phyloP scores from a whole-genome alignment of 129 eudicot species.

The Artemisia annua region DNA sequence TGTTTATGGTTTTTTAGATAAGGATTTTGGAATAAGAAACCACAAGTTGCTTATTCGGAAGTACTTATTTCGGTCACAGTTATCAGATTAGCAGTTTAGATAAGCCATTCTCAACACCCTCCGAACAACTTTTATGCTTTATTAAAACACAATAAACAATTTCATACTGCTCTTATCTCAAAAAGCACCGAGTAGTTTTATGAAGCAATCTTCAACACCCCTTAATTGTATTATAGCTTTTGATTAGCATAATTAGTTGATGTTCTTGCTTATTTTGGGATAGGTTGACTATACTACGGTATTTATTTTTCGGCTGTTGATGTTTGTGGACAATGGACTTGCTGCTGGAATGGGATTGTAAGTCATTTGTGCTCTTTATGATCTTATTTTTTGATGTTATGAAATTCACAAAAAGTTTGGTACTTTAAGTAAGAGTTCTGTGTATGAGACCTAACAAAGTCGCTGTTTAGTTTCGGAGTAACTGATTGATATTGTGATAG shows the following conservation, averaged over 20 bases:
- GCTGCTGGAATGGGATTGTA: constrained; percentile 99
- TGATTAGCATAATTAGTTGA: background rate
- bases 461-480: background rate
- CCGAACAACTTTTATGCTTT: too few species aligned
- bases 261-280: constrained; percentile 8
- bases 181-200: too few species aligned
- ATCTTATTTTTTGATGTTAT: background rate
- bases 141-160: too few species aligned
- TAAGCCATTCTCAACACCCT: too few species aligned
- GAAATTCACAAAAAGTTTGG: background rate
- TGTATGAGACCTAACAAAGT: background rate
- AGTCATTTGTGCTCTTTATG: constrained; percentile 28
- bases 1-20: too few species aligned
- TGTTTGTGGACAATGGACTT: constrained; percentile 96
- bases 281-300: constrained; percentile 92
- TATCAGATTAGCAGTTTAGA: too few species aligned
- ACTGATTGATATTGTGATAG: too few species aligned
- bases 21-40: too few species aligned
- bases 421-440: background rate
- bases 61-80: too few species aligned
- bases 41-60: too few species aligned
- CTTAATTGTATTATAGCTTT: background rate
- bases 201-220: too few species aligned
- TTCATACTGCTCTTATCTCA: too few species aligned
- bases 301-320: constrained; percentile 84